phyloP scores from a whole-genome alignment of 2,329 filamentous ascomycete species.

The Cladosporium colombiae region DNA sequence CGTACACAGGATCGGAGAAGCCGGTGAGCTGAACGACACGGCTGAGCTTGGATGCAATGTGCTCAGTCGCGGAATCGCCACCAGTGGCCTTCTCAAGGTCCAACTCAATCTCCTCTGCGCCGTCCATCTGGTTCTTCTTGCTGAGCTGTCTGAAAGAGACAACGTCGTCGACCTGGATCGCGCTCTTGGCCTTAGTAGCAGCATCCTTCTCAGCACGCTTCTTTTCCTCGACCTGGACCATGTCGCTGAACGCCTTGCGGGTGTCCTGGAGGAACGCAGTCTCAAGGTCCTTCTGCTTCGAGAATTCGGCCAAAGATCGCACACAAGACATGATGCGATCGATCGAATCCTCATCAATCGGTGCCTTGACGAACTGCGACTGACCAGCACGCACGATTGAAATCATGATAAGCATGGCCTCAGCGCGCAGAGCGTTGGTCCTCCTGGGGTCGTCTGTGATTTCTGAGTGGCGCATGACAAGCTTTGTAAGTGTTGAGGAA shows the following conservation, averaged over 20 bases:
- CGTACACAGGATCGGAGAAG: conserved; percentile 97
- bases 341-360: conserved; percentile 97
- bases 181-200: conserved; percentile 86
- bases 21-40: conserved; percentile 95
- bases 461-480: conserved; percentile 96
- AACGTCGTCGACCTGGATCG: conserved; percentile 93
- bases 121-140: conserved; percentile 83
- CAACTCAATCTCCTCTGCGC: conserved; percentile 79
- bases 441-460: conserved; percentile 82
- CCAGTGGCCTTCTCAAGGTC: conserved; percentile 94
- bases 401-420: conserved; percentile 99
- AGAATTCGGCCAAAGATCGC: conserved; percentile 85
- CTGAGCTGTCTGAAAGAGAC: conserved; percentile 89
- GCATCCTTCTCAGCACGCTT: conserved; percentile 96
- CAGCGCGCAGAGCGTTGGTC: conserved; percentile 90
- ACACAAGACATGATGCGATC: conserved; percentile 98
- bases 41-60: conserved; percentile 90
- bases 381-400: conserved; percentile 97
- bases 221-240: conserved; percentile 97
- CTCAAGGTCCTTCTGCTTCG: conserved; percentile 85
- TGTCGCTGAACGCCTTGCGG: conserved; percentile 89
- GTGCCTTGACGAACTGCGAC: conserved; percentile 96
- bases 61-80: conserved; percentile 79
- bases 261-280: conserved; percentile 93
- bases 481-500: conserved; percentile 92